Base-by-base conservation (phyloP, 1,284 basidiomycete genomes). In the Cutaneotrichosporon sp. region DNA sequence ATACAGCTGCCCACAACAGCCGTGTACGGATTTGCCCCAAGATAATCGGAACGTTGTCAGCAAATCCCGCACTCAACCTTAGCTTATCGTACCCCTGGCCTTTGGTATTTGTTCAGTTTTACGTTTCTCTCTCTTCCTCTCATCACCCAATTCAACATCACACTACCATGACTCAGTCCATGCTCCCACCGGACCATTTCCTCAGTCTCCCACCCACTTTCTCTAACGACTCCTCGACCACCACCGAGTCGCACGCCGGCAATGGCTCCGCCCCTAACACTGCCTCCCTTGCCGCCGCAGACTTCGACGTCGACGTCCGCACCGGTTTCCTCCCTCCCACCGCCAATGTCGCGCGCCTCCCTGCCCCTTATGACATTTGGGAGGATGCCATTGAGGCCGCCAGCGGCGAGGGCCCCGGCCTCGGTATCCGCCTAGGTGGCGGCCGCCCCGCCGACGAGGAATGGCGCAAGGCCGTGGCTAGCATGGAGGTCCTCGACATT, bases 241-340 rank as follows among this genome's bases (percentile, higher is more conserved):
- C 67, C 8, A 70, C 72, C 4, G 62, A 65, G 10, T 67, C 72
- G 2, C 66, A 70, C 57, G 63, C 62, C 20, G 62, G 64, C 32
- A 52, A 49, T 3, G 67, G 70, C 52, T 65, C 70, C 14, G 75
- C 76, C 16, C 76, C 78, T 32, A 89, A 92, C 71, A 89, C 86
- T 4, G 84, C 87, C 11, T 91, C 90, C 4, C 82, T 92, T 50
- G 88, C 90, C 12, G 86, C 89, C 4, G 89, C 92, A 68, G 92
- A 97, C 78, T 97, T 91, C 77, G 91, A 96, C 70, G 87, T 97
- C 60, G 89, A 94, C 68, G 88, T 88, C 2, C 79, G 85, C 20
- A 90, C 90, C 0, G 93, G 93, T 0, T 97, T 97, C 70, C 83
- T 97, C 79, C 92, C 93, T 1, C 87, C 88, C 0, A 81, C 86